phyloP scores from a whole-genome alignment of 768 basidiomycete species.

The Harrya chromipes region DNA sequence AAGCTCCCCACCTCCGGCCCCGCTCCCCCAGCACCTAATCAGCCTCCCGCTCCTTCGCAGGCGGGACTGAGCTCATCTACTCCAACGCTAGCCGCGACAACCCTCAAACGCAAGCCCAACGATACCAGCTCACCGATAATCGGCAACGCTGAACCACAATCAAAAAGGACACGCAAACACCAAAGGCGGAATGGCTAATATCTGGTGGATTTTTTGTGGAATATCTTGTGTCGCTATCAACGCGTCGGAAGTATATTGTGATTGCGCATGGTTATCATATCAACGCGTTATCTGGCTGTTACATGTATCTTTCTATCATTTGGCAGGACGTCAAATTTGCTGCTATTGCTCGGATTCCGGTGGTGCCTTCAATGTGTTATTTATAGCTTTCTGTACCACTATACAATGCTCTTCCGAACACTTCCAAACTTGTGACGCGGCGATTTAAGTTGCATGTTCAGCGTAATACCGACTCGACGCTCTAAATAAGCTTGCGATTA shows the following conservation, averaged over 20 bases:
- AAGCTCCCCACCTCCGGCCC: slow-evolving; percentile 50
- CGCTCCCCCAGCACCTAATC: slow-evolving; percentile 39
- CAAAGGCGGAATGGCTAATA: slow-evolving; percentile 48
- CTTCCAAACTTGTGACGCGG: slow-evolving; percentile 14
- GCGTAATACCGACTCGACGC: neutral
- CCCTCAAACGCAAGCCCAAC: slow-evolving; percentile 54
- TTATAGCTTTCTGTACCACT: slow-evolving; percentile 37
- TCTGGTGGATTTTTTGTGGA: slow-evolving; percentile 33
- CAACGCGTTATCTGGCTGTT: slow-evolving; percentile 20
- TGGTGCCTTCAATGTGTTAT: slow-evolving; percentile 30
- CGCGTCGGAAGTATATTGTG: slow-evolving; percentile 31
- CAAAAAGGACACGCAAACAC: slow-evolving; percentile 58
- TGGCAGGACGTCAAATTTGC: slow-evolving; percentile 22
- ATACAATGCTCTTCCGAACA: slow-evolving; percentile 19
- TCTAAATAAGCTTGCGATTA: slow-evolving; percentile 17
- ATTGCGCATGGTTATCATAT: slow-evolving; percentile 19
- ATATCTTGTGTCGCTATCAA: slow-evolving; percentile 29
- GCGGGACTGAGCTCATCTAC: slow-evolving; percentile 44
- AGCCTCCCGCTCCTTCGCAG: slow-evolving; percentile 39
- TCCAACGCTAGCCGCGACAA: slow-evolving; percentile 45
- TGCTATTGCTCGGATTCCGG: slow-evolving; percentile 27
- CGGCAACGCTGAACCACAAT: slow-evolving; percentile 44
- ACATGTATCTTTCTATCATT: slow-evolving; percentile 30
- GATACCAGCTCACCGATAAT: slow-evolving; percentile 52
- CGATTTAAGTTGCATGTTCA: neutral